Conservation (phyloP, 768 basidiomycete species). For the Macrolepiota albuminosa region DNA sequence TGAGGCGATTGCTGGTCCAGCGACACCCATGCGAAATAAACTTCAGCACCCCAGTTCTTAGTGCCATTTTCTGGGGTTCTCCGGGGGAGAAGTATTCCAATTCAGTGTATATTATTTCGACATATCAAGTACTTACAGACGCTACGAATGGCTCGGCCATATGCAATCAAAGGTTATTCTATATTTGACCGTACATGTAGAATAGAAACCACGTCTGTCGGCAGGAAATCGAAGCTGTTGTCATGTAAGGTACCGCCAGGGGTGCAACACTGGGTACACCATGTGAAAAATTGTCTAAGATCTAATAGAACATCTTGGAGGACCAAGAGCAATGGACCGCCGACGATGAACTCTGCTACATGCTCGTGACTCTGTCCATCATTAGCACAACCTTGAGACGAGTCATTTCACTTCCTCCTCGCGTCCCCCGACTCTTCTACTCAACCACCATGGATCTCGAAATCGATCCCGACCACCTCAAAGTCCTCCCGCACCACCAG, state of each 20-base stretch:
- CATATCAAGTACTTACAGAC: background rate
- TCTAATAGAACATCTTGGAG: too few species aligned
- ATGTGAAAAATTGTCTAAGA: background rate
- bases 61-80: background rate
- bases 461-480: constrained; percentile 49
- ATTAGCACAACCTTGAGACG: constrained; percentile 1
- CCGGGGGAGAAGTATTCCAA: background rate
- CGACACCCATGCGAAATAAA: background rate
- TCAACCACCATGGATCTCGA: constrained; percentile 33
- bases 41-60: background rate
- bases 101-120: background rate
- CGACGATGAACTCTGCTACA: background rate
- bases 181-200: background rate
- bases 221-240: background rate
- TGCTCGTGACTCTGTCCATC: constrained; percentile 10
- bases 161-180: background rate
- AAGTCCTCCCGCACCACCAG: constrained; percentile 71
- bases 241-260: background rate
- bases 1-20: background rate
- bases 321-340: background rate
- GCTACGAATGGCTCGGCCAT: background rate
- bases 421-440: background rate
- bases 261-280: background rate
- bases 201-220: background rate
- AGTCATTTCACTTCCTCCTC: background rate